These are phyloP conservation scores for Heterobasidion occidentale DNA, from an alignment of 1,284 basidiomycete genomes.

Conservation along the genomic window DNA sequence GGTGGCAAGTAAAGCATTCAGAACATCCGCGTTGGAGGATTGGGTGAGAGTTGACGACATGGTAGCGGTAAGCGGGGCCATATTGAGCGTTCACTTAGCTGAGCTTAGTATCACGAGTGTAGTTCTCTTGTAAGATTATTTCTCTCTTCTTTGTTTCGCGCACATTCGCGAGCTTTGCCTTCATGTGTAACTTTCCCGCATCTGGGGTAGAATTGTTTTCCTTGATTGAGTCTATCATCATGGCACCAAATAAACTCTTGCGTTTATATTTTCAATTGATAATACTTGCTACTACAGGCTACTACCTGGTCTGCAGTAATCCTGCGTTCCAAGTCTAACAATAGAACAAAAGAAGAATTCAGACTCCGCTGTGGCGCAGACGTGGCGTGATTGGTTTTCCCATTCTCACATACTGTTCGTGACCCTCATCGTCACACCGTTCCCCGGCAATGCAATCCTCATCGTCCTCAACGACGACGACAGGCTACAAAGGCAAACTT, in stretches of 20 bases:
- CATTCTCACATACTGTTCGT: not conserved
- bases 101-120: not conserved
- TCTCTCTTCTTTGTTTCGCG: too few species aligned
- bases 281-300: too few species aligned
- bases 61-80: not conserved
- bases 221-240: too few species aligned
- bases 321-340: too few species aligned
- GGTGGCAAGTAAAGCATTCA: not conserved
- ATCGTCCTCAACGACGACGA: conserved; percentile 20
- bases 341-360: not conserved
- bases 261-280: too few species aligned
- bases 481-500: conserved; percentile 53
- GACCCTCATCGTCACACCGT: conserved; percentile 3
- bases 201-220: too few species aligned
- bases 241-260: too few species aligned
- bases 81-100: not conserved
- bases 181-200: too few species aligned
- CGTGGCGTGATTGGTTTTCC: not conserved
- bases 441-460: not conserved
- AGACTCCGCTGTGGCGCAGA: not conserved
- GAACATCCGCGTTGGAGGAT: not conserved
- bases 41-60: not conserved
- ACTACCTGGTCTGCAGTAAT: too few species aligned
- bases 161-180: too few species aligned
- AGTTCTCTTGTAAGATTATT: not conserved